Base-by-base conservation (phyloP, 2,329 filamentous ascomycete species). In the Cytospora chrysosperma region DNA sequence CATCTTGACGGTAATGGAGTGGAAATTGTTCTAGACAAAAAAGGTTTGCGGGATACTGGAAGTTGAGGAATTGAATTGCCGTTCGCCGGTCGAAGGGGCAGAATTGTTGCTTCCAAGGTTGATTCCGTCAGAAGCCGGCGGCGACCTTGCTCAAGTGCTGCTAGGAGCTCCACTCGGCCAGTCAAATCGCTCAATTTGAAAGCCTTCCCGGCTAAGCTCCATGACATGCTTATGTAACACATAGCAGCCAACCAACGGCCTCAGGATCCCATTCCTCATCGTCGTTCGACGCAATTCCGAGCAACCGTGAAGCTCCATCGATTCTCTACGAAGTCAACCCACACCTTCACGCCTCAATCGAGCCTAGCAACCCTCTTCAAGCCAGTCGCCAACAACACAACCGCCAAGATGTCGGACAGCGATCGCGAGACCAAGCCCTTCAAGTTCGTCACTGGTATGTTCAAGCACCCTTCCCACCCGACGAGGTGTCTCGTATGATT, bases 381-480 rank as follows among this genome's bases (percentile, higher is more conserved):
- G 65, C 67, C 53, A 66, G 64, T 67, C 66, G 43, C 67, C 64
- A 69, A 71, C 69, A 69, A 73, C 74, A 69, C 70, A 74, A 76
- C 77, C 75, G 80, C 80, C 86, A 93, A 82, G 73, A 99, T 99
- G 94, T 90, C 93, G 78, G 92, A 96, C 82, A 89, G 91, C 75
- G 91, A 96, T 79, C 85, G 85, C 79, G 84, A 85, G 72, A 97
- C 93, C 82, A 99, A 97, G 89, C 96, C 96, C 81, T 99, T 99
- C 90, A 99, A 99, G 91, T 98, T 98, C 84, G 95, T 98, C 76
- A 98, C 94, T 83, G 94, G 93, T 97, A 87, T 80, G 92, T 79
- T 75, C 75, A 74, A 74, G 70, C 67, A 72, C 56, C 57, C 47
- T 70, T 62, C 69, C 68, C 51, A 19, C 24, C 21, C 53, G 15